These are phyloP conservation scores for Rosa persica DNA, from an alignment of 306 rosid species.

Conservation along the genomic window DNA sequence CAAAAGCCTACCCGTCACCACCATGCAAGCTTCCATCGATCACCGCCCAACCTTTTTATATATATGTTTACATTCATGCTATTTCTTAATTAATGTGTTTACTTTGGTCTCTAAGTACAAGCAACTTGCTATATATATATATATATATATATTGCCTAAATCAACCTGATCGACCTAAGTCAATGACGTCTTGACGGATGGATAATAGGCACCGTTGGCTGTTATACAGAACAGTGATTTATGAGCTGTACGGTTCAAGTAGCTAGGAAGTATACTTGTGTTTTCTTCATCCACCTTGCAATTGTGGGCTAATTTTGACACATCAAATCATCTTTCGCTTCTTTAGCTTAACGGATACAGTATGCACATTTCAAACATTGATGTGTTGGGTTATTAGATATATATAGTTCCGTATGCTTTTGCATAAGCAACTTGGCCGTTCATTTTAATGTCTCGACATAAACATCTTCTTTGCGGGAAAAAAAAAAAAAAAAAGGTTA, in stretches of 20 bases:
- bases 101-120: neutral
- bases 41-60: neutral
- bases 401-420: neutral
- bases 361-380: neutral
- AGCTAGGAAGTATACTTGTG: neutral
- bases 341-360: neutral
- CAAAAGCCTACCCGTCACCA: neutral
- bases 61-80: neutral
- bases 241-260: neutral
- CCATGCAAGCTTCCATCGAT: constrained; percentile 13
- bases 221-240: neutral
- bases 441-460: neutral
- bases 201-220: neutral
- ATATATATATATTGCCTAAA: neutral
- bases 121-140: neutral
- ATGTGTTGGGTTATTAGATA: neutral
- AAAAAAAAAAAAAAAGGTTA: neutral
- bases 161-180: constrained; percentile 1
- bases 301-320: neutral
- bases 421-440: neutral
- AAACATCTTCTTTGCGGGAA: neutral
- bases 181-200: neutral
- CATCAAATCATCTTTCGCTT: neutral
- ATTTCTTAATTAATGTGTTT: neutral
- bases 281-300: neutral